Evolutionary conservation across 345 rosid genomes (phyloP), one percentile per base, ranked within the genome.

Genomic region (Salix arbutifolia): DNA sequence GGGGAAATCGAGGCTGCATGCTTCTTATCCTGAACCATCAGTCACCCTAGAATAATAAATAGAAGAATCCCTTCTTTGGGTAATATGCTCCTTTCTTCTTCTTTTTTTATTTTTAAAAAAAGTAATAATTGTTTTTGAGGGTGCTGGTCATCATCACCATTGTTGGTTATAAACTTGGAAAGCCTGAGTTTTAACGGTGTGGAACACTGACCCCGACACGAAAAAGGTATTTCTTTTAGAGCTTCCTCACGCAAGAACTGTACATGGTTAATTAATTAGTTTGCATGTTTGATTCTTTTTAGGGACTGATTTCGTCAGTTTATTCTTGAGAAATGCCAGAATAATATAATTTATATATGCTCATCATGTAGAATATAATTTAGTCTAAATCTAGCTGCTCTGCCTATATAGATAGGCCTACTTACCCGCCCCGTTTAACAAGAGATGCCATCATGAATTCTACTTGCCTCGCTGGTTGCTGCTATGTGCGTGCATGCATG

Each of bases 1-100:
- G 73, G 52, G 75, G 61, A 62, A 70, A 17, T n/a, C 21, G 76
- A 80, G 50, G 75, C 78, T 56, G 76, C 70, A 74, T 74, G 56
- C 23, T 68, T 14, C 42, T 64, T 61, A 52, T 26, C 61, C 6
- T 70, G 71, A 46, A 23, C 79, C 76, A n/a, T 56, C 73, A 56
- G 8, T 26, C 28, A 35, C 13, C 62, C 12, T 56, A 9, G 62
- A 56, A 8, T 19, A 2, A 44, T 44, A 31, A 31, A 3, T 53
- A 53, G 25, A 53, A 53, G 61, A 21, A 21, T 53, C 26, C 12
- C 61, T 53, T 2, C 61, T 53, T 9, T 25, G 37, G 67, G 25
- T 9, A 19, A 21, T 48, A 7, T 70, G 37, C 37, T 33, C 0
- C 37, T 33, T 33, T 33, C 37, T 33, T 33, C 26, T 70, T 48